Percentiles rank a stretch among this genome's conserved stretches.
phyloP scores from a whole-genome alignment of 176 grass and related monocot genomes.

The Poa pratensis region DNA sequence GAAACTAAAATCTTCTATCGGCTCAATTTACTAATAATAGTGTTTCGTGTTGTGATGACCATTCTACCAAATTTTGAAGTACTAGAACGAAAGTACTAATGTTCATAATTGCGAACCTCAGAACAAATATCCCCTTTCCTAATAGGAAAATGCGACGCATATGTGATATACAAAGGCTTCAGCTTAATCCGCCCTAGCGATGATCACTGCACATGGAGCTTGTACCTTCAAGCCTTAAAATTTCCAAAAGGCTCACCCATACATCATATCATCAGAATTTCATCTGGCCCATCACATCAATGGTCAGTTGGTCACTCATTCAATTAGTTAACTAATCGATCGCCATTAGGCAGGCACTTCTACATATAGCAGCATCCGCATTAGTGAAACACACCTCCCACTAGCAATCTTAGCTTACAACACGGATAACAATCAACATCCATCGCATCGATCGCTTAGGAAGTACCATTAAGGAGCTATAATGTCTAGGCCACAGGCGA shows the following conservation, averaged over 20 bases:
- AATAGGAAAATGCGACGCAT: background rate
- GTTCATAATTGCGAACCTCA: background rate
- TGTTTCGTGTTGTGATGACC: background rate
- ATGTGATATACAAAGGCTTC: too few species aligned
- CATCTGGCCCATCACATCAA: slow-evolving; percentile 39
- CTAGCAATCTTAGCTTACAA: slow-evolving; percentile 31
- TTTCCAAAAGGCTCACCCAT: slow-evolving; percentile 42
- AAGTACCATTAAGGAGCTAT: background rate
- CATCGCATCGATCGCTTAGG: too few species aligned
- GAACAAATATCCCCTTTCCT: background rate
- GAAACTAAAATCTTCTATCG: background rate
- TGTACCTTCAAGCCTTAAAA: slow-evolving; percentile 46
- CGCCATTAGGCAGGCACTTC: slow-evolving; percentile 17
- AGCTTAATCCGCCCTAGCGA: background rate
- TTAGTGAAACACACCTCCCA: background rate
- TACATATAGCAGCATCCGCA: slow-evolving; percentile 30
- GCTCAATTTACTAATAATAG: background rate
- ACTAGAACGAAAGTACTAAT: background rate
- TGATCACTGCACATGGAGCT: slow-evolving; percentile 61
- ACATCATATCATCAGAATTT: slow-evolving; percentile 27
- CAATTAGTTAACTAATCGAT: background rate
- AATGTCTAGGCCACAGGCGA: slow-evolving; percentile 74
- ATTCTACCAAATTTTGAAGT: background rate
- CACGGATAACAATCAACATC: background rate
- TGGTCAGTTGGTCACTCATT: background rate